Base-by-base conservation (phyloP, 768 basidiomycete species). In the Austroboletus eburneus region DNA sequence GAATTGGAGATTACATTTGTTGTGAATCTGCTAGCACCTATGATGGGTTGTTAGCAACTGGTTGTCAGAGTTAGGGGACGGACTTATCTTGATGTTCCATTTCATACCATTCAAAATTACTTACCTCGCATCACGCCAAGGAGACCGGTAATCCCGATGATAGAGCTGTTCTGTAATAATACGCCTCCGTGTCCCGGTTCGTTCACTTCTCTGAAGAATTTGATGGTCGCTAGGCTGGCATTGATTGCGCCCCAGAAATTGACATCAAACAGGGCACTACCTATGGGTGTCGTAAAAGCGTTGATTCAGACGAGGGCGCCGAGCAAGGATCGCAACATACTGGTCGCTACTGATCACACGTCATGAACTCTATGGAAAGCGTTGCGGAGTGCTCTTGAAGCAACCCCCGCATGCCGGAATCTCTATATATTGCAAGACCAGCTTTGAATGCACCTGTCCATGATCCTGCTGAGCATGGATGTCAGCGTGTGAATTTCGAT, bases 301-400 rank as follows among this genome's bases (percentile, higher is more conserved):
- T 46, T 9, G 29, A 35, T 44, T 33, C 18, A 17, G 29, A 44
- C 9, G 4, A 24, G 14, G 3, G 18, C 30, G 0, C 18, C 22
- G 22, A 0, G 8, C 1, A 38, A 45, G 36, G 37, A 38, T 16
- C 5, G 27, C 21, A 18, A 68, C 75, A 59, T 55, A 94, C 91
- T 51, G 79, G 62, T 67, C 90, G 87, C 46, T 88, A 72, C 63
- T 89, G 81, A 66, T 97, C 95, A 63, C 97, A 99, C 4, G 88
- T 81, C 85, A 97, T 92, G 62, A 92, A 99, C 67, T 94, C 96
- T 68, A 98, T 88, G 49, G 85, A 91, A 23, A 99, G 76, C 3
- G 96, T 99, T 27, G 91, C 89, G 13, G 93, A 93, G 66, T 99
- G 96, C 7, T 96, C 96, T 74, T 96, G 94, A 49, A 95, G 83